These are phyloP conservation scores for Aureobasidium sp. DNA, from an alignment of 2,329 filamentous ascomycete genomes.

Conservation along the genomic window DNA sequence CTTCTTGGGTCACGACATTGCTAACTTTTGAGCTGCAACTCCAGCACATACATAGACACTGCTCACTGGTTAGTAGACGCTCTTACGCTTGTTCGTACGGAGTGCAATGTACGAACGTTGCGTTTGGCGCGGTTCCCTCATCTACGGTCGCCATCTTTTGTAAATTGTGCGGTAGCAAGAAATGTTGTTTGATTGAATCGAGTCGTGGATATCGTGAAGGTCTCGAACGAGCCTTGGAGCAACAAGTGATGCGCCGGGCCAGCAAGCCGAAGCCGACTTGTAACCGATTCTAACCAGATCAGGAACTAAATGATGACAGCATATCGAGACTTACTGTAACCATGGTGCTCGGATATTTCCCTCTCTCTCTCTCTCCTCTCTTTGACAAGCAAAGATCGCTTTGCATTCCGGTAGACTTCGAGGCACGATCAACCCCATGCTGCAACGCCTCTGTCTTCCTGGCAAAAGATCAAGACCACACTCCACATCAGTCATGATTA, in stretches of 20 bases:
- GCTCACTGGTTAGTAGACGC: constrained; percentile 19
- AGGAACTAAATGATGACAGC: background rate
- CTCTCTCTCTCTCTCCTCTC: too few species aligned
- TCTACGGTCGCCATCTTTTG: constrained; percentile 7
- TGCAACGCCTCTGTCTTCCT: background rate
- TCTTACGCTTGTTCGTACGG: constrained; percentile 28
- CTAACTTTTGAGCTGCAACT: background rate
- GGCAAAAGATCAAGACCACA: constrained; percentile 23
- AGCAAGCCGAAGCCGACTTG: background rate
- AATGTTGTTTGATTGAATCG: background rate
- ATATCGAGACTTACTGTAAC: too few species aligned
- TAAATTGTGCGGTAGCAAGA: background rate
- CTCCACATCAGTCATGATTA: constrained; percentile 29
- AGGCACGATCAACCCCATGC: background rate
- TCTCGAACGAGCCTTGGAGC: too few species aligned
- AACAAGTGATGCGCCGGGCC: background rate
- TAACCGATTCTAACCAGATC: background rate
- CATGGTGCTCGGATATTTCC: too few species aligned
- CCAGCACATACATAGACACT: constrained; percentile 25
- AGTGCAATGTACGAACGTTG: constrained; percentile 36
- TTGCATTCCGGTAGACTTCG: background rate
- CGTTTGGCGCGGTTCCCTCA: constrained; percentile 21
- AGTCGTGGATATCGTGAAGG: background rate
- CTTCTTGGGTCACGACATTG: background rate
- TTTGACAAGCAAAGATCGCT: background rate